Base-by-base conservation (phyloP, 2,329 filamentous ascomycete species). In the Fusarium ramigenum region DNA sequence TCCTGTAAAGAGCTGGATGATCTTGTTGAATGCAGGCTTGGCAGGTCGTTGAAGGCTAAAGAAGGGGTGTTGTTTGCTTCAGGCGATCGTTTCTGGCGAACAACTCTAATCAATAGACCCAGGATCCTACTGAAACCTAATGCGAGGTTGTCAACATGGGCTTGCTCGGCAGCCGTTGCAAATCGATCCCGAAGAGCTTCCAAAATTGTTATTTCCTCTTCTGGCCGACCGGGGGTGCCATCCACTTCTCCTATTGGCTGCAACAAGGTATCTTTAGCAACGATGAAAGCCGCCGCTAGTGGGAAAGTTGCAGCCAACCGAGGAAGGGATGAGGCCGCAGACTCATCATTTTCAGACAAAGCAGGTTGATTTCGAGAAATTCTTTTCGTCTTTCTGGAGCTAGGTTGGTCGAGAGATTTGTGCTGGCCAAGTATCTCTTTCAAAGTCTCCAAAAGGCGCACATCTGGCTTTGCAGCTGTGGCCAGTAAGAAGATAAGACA, bases 171-270 rank as follows among this genome's bases (percentile, higher is more conserved):
- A 28, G 63, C 64, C 11, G 57, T 60, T 30, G 64, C 36, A 50
- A 72, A 76, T 40, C 66, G 66, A 54, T 78, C 74, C 10, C 75
- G 72, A 18, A 78, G 64, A n/a, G 69, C 50, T 50, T 78, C 75
- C 23, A 78, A 57, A 19, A 78, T 60, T n/a, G 59, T 50, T 19
- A 78, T 72, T 73, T 78, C 75, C 69, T 78, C 75, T 71, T 78
- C 75, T 37, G 67, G 67, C 21, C 54, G 64, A 32, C 47, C 39
- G 9, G 62, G 46, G 34, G 46, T 30, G n/a, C 47, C 56, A 18
- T 75, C 69, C 12, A 52, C 21, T 7, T 62, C 56, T 63, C 50
- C 19, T 6, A 75, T 72, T 74, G 77, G 75, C 40, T 72, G 72
- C 14, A 60, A 40, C 18, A 66, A 42, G n/a, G 68, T 56, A 10